Percentiles rank a stretch among this genome's conserved stretches.
Conservation (phyloP, 1,139 yeast genomes). For the Nadsonia starkeyi-henricii region DNA sequence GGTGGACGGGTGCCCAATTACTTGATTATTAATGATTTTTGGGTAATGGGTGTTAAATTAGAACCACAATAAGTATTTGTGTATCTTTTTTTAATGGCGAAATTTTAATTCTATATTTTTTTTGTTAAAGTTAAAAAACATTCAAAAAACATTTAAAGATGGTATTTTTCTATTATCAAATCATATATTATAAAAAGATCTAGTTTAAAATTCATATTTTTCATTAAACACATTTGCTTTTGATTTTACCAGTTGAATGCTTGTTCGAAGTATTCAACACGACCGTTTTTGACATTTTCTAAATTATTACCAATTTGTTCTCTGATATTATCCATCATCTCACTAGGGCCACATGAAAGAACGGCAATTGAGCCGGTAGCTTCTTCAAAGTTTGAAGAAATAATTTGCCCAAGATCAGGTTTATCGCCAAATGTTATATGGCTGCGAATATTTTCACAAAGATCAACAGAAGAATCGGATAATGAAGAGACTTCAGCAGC, state of each 20-base stretch:
- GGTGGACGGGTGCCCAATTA: too few relatives aligned
- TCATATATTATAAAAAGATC: too few relatives aligned
- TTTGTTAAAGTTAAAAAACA: too few relatives aligned
- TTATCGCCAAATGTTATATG: constrained; percentile 23
- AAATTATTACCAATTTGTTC: constrained; percentile 19
- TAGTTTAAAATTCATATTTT: too few relatives aligned
- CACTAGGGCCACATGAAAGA: constrained; percentile 32
- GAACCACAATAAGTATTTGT: too few relatives aligned
- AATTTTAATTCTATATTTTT: too few relatives aligned
- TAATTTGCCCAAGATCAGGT: constrained; percentile 29
- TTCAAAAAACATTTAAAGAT: too few relatives aligned
- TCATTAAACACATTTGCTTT: too few relatives aligned
- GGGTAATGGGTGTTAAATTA: too few relatives aligned
- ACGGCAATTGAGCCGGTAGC: constrained; percentile 24
- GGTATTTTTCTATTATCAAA: too few relatives aligned
- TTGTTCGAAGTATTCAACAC: constrained; percentile 31
- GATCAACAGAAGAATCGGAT: constrained; percentile 7
- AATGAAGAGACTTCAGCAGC: neutral
- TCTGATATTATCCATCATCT: constrained; percentile 29
- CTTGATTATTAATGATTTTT: too few relatives aligned
- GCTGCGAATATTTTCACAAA: constrained; percentile 1
- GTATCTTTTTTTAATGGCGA: too few relatives aligned
- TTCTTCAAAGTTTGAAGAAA: constrained; percentile 25
- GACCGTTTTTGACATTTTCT: constrained; percentile 15
- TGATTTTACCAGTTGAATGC: constrained; percentile 28